Evolutionary conservation across 1,139 yeast genomes (phyloP).

Genomic region (Arxiozyma telluris): DNA sequence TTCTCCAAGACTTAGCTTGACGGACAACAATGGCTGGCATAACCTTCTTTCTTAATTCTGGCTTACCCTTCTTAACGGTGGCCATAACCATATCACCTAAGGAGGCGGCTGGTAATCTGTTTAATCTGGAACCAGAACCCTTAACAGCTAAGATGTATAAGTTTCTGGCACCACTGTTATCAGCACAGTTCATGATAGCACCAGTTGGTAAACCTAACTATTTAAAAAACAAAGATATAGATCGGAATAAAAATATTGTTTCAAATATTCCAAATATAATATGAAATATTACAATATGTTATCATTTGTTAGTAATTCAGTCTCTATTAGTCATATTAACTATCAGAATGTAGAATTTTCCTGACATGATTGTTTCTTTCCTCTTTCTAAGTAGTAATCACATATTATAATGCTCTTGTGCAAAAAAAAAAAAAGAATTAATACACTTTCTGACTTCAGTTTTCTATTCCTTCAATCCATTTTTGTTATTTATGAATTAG

Average conservation of each 20-base stretch:
- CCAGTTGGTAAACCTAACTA: constrained; percentile 99
- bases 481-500: no score
- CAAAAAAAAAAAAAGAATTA: no score
- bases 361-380: background rate
- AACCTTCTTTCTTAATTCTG: constrained; percentile 99
- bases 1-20: constrained; percentile 99
- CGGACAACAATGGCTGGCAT: constrained; percentile 99
- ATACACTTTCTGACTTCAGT: background rate
- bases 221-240: constrained; percentile 11
- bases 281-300: background rate
- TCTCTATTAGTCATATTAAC: background rate
- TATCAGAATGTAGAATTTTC: background rate
- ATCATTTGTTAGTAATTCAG: background rate
- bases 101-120: constrained; percentile 99
- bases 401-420: no score
- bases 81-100: constrained; percentile 99
- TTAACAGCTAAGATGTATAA: constrained; percentile 97
- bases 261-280: background rate
- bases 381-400: background rate
- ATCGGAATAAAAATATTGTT: background rate
- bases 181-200: constrained; percentile 99
- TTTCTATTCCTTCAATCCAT: background rate
- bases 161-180: constrained; percentile 99
- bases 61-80: constrained; percentile 99
- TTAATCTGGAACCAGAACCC: constrained; percentile 99